Percentiles rank a stretch among this genome's conserved stretches.
These are phyloP conservation scores for Kwoniella dendrophila DNA, from an alignment of 768 basidiomycete species.

Conservation along the genomic window DNA sequence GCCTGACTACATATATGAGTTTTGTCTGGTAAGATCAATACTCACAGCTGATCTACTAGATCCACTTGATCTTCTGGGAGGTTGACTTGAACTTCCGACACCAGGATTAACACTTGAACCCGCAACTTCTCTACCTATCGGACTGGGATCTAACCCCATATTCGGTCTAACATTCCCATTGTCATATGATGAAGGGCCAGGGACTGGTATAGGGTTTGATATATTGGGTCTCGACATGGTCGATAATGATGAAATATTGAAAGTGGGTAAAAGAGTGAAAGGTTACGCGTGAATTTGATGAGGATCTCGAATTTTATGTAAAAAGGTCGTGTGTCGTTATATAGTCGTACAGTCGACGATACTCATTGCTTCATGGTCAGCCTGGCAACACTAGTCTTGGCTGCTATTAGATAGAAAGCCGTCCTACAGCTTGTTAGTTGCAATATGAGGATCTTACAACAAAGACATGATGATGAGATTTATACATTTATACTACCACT, in stretches of 20 bases:
- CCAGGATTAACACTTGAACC: background rate
- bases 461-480: too few relatives aligned
- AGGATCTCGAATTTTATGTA: too few relatives aligned
- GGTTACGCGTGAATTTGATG: background rate
- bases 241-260: background rate
- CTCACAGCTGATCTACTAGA: slow-evolving; percentile 17
- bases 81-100: background rate
- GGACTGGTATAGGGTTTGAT: slow-evolving; percentile 35
- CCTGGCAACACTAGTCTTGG: too few relatives aligned
- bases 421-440: too few relatives aligned
- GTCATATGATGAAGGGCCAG: slow-evolving; percentile 28
- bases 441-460: too few relatives aligned
- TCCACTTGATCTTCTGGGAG: slow-evolving; percentile 10
- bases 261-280: background rate
- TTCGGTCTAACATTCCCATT: slow-evolving; percentile 7
- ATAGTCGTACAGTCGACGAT: background rate
- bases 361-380: too few relatives aligned
- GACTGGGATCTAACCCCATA: slow-evolving; percentile 26
- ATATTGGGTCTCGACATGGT: slow-evolving; percentile 45
- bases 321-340: background rate
- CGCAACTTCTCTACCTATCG: slow-evolving; percentile 15
- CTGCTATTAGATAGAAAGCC: too few relatives aligned
- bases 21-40: background rate
- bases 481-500: too few relatives aligned
- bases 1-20: too few relatives aligned